Conservation (phyloP, 208 protist genomes). For the Crithidia thermophila region DNA sequence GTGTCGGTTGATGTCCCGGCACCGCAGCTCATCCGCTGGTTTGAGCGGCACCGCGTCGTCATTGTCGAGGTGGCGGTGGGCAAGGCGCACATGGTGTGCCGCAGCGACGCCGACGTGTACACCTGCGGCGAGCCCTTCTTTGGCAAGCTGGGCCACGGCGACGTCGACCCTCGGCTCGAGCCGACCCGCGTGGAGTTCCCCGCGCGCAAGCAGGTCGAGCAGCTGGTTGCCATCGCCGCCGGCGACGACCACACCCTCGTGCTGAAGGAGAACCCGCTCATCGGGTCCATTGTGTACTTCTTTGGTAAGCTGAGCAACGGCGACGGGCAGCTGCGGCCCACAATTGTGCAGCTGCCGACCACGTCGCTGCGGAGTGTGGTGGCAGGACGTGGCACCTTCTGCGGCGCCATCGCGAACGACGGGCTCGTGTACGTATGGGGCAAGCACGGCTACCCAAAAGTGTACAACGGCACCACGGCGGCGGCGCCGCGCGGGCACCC, state of each 20-base stretch:
- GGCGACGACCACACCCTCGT: slow-evolving; percentile 83
- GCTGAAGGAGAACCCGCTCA: slow-evolving; percentile 55
- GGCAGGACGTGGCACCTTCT: slow-evolving; percentile 58
- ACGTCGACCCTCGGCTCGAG: slow-evolving; percentile 34
- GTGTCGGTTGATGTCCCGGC: slow-evolving; percentile 46
- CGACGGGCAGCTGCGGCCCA: slow-evolving; percentile 62
- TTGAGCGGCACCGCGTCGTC: slow-evolving; percentile 66
- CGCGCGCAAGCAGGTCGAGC: slow-evolving; percentile 54
- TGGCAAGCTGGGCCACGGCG: slow-evolving; percentile 77
- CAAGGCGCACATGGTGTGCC: slow-evolving; percentile 60
- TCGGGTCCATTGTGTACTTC: slow-evolving; percentile 77
- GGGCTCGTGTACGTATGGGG: slow-evolving; percentile 78
- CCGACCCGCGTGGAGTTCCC: slow-evolving; percentile 73
- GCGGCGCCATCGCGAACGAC: slow-evolving; percentile 35
- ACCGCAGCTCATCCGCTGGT: slow-evolving; percentile 66
- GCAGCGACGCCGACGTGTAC: slow-evolving; percentile 72
- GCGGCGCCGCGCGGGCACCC: slow-evolving; percentile 30
- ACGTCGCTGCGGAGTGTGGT: slow-evolving; percentile 38
- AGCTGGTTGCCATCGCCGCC: slow-evolving; percentile 55
- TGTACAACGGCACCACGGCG: slow-evolving; percentile 57
- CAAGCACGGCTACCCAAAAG: slow-evolving; percentile 58
- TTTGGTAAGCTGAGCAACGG: slow-evolving; percentile 69
- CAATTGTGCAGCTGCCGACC: slow-evolving; percentile 44
- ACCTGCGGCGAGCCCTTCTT: slow-evolving; percentile 69
- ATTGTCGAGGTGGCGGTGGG: slow-evolving; percentile 71